phyloP scores from a whole-genome alignment of 441 rosid genomes.

The Erysimum pusillum region DNA sequence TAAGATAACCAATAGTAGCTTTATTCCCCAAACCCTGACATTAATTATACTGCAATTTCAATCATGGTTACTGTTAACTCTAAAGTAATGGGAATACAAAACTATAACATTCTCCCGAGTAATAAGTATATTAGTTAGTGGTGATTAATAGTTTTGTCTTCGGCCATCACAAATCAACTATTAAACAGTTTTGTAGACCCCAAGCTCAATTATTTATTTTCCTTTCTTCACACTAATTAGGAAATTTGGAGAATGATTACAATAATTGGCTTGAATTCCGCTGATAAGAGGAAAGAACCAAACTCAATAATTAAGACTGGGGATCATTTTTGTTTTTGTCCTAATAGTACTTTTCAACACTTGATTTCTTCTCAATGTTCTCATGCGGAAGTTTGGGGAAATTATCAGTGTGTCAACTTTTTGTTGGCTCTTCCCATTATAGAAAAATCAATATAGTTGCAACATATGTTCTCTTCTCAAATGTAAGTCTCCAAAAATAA shows the following conservation, averaged over 20 bases:
- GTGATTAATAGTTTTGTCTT: not conserved
- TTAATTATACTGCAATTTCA: not conserved
- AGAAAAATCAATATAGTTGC: not conserved
- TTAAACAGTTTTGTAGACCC: slow-evolving; percentile 7
- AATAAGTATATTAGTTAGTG: not conserved
- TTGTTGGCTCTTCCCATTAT: not conserved
- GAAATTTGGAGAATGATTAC: not conserved
- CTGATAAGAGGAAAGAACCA: slow-evolving; percentile 1
- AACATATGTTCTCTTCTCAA: too few relatives aligned
- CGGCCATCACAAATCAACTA: not conserved
- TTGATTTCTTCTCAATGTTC: not conserved
- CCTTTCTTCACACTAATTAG: not conserved
- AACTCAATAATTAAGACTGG: slow-evolving; percentile 15
- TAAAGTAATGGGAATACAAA: not conserved
- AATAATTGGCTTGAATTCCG: slow-evolving; percentile 3
- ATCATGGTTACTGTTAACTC: not conserved
- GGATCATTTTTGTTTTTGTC: slow-evolving; percentile 12
- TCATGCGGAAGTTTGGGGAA: slow-evolving; percentile 15
- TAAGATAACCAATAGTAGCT: too few relatives aligned
- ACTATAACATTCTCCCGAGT: not conserved
- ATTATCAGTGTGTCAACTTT: not conserved
- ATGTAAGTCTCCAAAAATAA: too few relatives aligned
- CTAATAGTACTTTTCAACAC: not conserved
- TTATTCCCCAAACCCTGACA: too few relatives aligned
- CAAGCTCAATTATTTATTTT: not conserved